Base-by-base conservation (phyloP, 306 rosid species). In the Castanea crenata region DNA sequence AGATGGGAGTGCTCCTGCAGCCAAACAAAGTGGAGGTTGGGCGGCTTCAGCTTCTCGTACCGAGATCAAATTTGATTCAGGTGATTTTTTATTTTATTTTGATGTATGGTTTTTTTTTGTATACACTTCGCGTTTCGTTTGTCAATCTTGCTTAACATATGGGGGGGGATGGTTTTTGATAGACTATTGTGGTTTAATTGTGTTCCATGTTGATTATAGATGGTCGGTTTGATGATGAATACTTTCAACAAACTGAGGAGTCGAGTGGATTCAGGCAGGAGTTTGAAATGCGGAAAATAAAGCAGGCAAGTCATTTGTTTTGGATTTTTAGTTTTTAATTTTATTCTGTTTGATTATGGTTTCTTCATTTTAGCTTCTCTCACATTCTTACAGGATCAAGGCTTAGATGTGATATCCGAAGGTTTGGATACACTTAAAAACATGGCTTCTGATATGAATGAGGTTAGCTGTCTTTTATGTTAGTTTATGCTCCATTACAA, bases 401-500 rank as follows among this genome's bases (percentile, higher is more conserved):
- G 99, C 41, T 84, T 96, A 88, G 99, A 96, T 62, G 16, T 87
- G 93, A 96, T 93, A 69, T 84, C 98, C 49, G 99, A 96, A 86
- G 99, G 99, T 73, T 86, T 96, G 83, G 98, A 86, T 85, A 96
- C 96, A 1, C 85, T 96, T 83, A 96, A 96, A 87, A 85, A 93
- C 86, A 96, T 96, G 99, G 99, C 99, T 59, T 88, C 83, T 78
- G 98, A 96, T 83, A 96, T 96, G 97, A 93, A 93, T 58, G 99
- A 96, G 97, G 99, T 96, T 76, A 55, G 85, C 73, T 83, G 56
- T 83, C 52, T 84, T 69, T 20, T 27, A n/a, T 35, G 68, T 52
- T 79, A 27, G 18, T 83, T 31, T 62, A 51, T 75, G 68, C 54
- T 73, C 41, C 32, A 35, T 56, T 56, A 75, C 64, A 59, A 49